phyloP scores from a whole-genome alignment of 257 asterid species.

The Nicotiana noctiflora region DNA sequence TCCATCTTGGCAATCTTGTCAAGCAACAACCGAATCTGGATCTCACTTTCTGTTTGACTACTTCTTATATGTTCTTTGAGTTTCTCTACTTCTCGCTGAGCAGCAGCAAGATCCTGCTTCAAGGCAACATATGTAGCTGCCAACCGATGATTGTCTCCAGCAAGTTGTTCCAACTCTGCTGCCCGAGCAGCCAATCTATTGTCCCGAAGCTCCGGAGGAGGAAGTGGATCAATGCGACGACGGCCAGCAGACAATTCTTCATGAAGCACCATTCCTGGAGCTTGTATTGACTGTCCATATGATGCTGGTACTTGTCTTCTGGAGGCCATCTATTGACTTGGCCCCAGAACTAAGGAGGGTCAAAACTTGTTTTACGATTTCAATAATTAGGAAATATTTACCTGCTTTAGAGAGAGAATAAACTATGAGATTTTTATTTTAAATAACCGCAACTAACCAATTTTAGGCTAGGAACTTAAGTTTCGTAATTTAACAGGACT shows the following conservation, averaged over 20 bases:
- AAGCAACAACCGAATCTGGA: conserved; percentile 55
- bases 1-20: conserved; percentile 66
- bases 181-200: conserved; percentile 42
- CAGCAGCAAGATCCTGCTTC: conserved; percentile 54
- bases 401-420: not conserved
- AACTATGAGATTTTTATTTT: not conserved
- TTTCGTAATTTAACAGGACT: not conserved
- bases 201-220: conserved; percentile 34
- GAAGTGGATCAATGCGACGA: conserved; percentile 32
- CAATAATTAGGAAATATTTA: not conserved
- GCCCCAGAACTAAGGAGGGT: conserved; percentile 8
- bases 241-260: conserved; percentile 30
- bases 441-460: not conserved
- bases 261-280: conserved; percentile 28
- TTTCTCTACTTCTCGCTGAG: conserved; percentile 47
- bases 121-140: conserved; percentile 48
- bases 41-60: conserved; percentile 62
- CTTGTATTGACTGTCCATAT: conserved; percentile 36
- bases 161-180: conserved; percentile 52
- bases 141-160: conserved; percentile 60
- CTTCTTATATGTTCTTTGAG: conserved; percentile 57
- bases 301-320: conserved; percentile 44
- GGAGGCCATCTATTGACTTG: conserved; percentile 38
- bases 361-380: not conserved
- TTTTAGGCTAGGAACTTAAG: not conserved